A percentile compares a stretch with the other conserved stretches of the same genome.
phyloP scores from a whole-genome alignment of 345 rosid genomes.

The Ailanthus altissimus region DNA sequence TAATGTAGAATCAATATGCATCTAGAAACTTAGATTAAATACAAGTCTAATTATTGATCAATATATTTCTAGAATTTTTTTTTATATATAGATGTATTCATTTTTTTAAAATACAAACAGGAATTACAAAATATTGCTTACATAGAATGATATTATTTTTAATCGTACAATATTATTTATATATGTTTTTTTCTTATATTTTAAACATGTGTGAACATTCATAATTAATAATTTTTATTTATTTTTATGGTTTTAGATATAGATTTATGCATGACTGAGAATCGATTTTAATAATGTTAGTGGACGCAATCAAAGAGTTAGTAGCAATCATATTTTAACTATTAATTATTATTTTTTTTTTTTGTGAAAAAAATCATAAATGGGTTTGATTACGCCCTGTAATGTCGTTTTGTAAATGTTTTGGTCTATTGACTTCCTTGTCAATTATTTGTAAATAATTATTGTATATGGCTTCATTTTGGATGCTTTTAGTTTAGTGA shows the following conservation, averaged over 20 bases:
- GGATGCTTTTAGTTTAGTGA: constrained; percentile 10
- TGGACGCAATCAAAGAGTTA: not conserved
- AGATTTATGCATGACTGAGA: too few species aligned
- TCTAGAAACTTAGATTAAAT: not conserved
- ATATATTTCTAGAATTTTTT: too few species aligned
- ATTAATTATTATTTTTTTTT: too few species aligned
- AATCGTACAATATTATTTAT: too few species aligned
- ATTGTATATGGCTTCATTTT: not conserved
- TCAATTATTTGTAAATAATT: not conserved
- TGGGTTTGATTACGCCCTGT: constrained; percentile 1
- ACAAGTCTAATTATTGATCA: too few species aligned
- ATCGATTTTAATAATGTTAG: not conserved
- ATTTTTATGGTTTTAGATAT: not conserved
- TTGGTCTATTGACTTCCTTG: constrained; percentile 15
- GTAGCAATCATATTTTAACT: not conserved
- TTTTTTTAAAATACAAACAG: too few species aligned
- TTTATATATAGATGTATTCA: too few species aligned
- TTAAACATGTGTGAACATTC: too few species aligned
- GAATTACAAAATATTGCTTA: too few species aligned
- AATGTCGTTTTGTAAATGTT: constrained; percentile 21
- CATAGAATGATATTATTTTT: too few species aligned
- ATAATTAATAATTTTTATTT: too few species aligned
- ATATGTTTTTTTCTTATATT: too few species aligned
- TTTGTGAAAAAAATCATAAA: constrained; percentile 13
- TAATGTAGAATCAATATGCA: not conserved